Percentiles rank a stretch among this genome's conserved stretches.
Conservation (phyloP, 73 alveolate species). For the Paramecium primaurelia region DNA sequence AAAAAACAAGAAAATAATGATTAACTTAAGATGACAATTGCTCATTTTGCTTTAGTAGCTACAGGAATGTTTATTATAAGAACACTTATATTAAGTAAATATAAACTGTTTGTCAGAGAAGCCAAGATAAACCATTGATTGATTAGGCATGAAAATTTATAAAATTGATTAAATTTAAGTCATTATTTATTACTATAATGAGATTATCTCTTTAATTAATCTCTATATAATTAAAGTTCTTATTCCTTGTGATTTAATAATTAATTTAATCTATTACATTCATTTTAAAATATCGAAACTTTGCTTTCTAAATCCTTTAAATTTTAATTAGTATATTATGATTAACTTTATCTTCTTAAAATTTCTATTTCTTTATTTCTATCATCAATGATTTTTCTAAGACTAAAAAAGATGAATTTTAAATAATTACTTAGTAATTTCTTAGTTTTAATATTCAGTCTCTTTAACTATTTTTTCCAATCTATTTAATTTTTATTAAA, state of each 20-base stretch:
- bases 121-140: neutral
- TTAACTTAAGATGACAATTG: neutral
- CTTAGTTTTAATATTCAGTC: neutral
- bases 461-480: conserved; percentile 3
- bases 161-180: neutral
- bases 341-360: neutral
- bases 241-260: neutral
- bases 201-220: conserved; percentile 28
- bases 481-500: conserved; percentile 31
- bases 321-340: neutral
- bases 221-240: neutral
- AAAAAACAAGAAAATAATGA: neutral
- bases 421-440: neutral
- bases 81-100: neutral
- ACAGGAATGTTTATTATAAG: neutral
- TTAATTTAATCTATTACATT: neutral
- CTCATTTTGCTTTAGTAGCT: neutral
- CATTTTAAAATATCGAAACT: neutral
- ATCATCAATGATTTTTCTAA: conserved; percentile 14
- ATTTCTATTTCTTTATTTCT: conserved; percentile 2
- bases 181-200: conserved; percentile 5
- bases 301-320: conserved; percentile 23
- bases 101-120: neutral
- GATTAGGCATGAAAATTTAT: neutral
- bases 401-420: neutral